Percentiles rank a stretch among this genome's conserved stretches.
Evolutionary conservation across 2,329 filamentous ascomycete species (phyloP).

Genomic region (Stagonosporopsis cucurbitacearum): DNA sequence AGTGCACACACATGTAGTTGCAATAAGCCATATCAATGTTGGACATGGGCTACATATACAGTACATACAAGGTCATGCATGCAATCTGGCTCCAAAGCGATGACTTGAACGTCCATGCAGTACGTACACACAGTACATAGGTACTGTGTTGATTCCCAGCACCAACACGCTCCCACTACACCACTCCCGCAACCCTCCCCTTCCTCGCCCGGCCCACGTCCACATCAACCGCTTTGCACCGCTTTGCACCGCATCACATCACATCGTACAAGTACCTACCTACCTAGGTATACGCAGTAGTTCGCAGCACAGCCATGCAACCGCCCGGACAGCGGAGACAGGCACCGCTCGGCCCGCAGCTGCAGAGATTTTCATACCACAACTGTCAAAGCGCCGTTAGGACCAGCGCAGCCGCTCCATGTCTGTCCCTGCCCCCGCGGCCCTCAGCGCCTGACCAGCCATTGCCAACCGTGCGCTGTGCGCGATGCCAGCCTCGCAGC

Average conservation of each 20-base stretch:
- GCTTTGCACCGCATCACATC: slow-evolving; percentile 16
- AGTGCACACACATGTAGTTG: too few species aligned
- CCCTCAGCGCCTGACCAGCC: not conserved
- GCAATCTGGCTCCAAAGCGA: too few species aligned
- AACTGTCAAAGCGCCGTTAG: slow-evolving; percentile 14
- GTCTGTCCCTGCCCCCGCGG: slow-evolving; percentile 8
- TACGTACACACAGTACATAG: not conserved
- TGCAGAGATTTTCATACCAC: slow-evolving; percentile 34
- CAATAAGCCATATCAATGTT: too few species aligned
- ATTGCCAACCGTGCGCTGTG: slow-evolving; percentile 14
- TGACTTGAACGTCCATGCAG: too few species aligned
- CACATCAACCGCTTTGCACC: slow-evolving; percentile 9
- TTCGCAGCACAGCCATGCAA: slow-evolving; percentile 15
- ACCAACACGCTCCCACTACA: not conserved
- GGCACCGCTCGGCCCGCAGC: slow-evolving; percentile 29
- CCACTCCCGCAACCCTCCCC: not conserved
- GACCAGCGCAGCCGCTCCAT: too few species aligned
- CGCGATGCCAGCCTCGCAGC: not conserved
- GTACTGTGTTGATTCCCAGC: too few species aligned
- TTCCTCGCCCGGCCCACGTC: slow-evolving; percentile 7
- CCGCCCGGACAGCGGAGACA: slow-evolving; percentile 18
- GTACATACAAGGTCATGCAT: too few species aligned
- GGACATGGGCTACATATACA: too few species aligned
- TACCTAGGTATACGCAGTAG: too few species aligned
- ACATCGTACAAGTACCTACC: slow-evolving; percentile 13